Evolutionary conservation across 441 rosid species (phyloP), one percentile per base, ranked within the genome.

Genomic region (Sinapis alba): DNA sequence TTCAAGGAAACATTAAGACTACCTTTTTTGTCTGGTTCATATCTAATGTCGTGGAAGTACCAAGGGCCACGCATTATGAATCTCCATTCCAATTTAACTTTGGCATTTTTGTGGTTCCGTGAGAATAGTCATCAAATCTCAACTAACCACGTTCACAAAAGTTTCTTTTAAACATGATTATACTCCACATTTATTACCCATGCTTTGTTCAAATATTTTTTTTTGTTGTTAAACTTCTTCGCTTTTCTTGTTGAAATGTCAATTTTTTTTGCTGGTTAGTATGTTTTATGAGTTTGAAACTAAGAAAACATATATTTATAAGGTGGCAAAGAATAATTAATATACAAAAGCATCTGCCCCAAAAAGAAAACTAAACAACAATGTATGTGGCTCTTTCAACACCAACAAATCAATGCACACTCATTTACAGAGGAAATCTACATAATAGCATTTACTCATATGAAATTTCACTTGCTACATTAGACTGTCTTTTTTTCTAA

Each of bases 131-230:
- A 2, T 36, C 50, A 73, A 6, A 50, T 61, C 78, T 51, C 73
- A 75, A 61, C 78, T 13, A 68, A 68, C 69, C 73, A 75, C 74
- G 13, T 75, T 62, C 74, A 47, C 58, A 12, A 61, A 75, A 61
- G 34, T 61, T 75, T 51, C 57, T 75, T 75, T 68, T 38, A 61
- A 68, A 75, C 74, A 54, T 68, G 74, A 74, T 74, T 21, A 23
- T 74, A 58, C 78, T 30, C 66, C 38, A 74, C 67, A 21, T 65
- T 65, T 18, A 57, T 19, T 56, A 45, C 3, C 50, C 18, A 13
- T 5, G n/a, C 50, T 4, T 12, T 43, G 50, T 43, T 43, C n/a
- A 10, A 32, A 32, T 32, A 11, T 32, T 32, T 32, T 32, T 28
- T 32, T 32, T 32, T 32, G 38, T 32, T 7, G 38, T 32, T 32